These are phyloP conservation scores for Daldinia eschscholtzii DNA, from an alignment of 2,329 filamentous ascomycete species.

Conservation along the genomic window DNA sequence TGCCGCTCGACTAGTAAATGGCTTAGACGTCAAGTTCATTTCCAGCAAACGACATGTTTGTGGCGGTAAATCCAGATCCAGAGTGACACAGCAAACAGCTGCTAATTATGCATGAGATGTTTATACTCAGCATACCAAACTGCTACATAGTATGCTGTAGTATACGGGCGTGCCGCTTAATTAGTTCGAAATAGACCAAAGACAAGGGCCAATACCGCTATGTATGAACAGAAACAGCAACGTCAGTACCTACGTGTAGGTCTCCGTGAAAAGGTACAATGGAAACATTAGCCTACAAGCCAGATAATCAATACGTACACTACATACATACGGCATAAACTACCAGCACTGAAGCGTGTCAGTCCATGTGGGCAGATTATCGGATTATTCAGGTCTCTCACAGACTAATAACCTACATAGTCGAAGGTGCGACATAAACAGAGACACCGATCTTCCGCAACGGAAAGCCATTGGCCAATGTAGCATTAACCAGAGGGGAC, in stretches of 20 bases:
- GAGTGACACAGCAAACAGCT: constrained; percentile 34
- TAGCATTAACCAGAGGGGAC: constrained; percentile 47
- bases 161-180: constrained; percentile 32
- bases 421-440: constrained; percentile 45
- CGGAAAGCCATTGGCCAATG: constrained; percentile 39
- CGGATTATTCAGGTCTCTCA: constrained; percentile 24
- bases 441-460: constrained; percentile 46
- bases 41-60: constrained; percentile 34
- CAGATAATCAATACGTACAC: constrained; percentile 15
- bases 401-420: constrained; percentile 29
- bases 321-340: constrained; percentile 34
- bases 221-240: constrained; percentile 31
- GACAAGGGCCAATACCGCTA: constrained; percentile 32
- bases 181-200: constrained; percentile 36
- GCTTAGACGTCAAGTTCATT: constrained; percentile 38
- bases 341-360: constrained; percentile 26
- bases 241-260: constrained; percentile 25
- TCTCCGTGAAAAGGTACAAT: constrained; percentile 2
- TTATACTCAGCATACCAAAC: constrained; percentile 32
- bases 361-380: constrained; percentile 46
- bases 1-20: constrained; percentile 36
- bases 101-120: neutral
- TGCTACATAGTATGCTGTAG: constrained; percentile 24
- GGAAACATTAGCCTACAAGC: constrained; percentile 14
- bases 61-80: constrained; percentile 35